These are phyloP conservation scores for Hortiboletus flavorubellus DNA, from an alignment of 768 basidiomycete species.

Conservation along the genomic window DNA sequence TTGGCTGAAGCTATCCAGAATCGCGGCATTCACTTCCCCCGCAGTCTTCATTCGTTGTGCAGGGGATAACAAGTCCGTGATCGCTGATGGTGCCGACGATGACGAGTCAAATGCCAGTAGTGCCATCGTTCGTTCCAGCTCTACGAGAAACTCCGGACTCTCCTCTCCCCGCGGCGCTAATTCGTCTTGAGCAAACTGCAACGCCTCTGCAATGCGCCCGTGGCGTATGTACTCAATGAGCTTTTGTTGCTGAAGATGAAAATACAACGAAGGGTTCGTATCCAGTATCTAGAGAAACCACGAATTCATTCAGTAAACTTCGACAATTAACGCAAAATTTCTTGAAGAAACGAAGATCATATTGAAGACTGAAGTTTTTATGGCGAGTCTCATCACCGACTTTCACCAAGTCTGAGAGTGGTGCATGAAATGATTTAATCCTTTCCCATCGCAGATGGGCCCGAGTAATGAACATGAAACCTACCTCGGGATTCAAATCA, in stretches of 20 bases:
- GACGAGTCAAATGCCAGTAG: conserved; percentile 77
- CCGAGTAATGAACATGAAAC: conserved; percentile 28
- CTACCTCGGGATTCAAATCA: conserved; percentile 95
- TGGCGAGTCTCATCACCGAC: conserved; percentile 81
- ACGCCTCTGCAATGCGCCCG: conserved; percentile 71
- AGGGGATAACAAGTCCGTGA: conserved; percentile 78
- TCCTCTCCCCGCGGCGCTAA: conserved; percentile 94
- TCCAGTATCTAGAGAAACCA: conserved; percentile 79
- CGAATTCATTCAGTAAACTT: conserved; percentile 11
- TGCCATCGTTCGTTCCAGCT: conserved; percentile 94
- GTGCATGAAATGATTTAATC: conserved; percentile 98
- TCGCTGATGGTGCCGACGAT: conserved; percentile 50
- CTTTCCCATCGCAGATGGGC: conserved; percentile 34
- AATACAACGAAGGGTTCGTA: conserved; percentile 89
- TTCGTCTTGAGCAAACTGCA: conserved; percentile 90
- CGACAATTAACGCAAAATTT: neutral
- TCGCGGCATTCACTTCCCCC: conserved; percentile 92
- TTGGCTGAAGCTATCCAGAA: conserved; percentile 87
- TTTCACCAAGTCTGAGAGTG: conserved; percentile 80
- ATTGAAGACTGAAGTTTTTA: conserved; percentile 97
- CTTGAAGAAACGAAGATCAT: conserved; percentile 50
- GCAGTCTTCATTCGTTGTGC: conserved; percentile 94
- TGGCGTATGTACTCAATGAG: conserved; percentile 92
- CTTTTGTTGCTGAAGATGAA: conserved; percentile 93
- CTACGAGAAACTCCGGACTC: conserved; percentile 87